A percentile compares a stretch with the other conserved stretches of the same genome.
phyloP scores from a whole-genome alignment of 495 filamentous ascomycete genomes.

The Hypomontagnella submonticulosa region DNA sequence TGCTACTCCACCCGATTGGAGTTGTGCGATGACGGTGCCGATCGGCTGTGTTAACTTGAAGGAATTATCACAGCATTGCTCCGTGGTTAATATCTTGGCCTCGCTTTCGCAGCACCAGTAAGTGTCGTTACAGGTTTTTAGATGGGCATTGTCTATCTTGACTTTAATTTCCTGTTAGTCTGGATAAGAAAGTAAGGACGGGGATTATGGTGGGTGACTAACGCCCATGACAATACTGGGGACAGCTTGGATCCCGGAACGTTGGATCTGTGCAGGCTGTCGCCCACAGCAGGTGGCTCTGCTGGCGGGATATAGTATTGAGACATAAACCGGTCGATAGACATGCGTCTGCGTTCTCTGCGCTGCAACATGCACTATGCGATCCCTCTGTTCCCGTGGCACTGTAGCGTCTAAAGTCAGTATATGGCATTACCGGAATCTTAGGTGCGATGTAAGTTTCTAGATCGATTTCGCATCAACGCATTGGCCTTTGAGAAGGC shows the following conservation, averaged over 20 bases:
- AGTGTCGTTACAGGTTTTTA: conserved; percentile 41
- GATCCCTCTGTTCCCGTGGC: conserved; percentile 43
- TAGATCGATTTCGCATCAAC: not conserved
- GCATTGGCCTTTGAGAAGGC: not conserved
- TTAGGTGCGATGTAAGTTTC: not conserved
- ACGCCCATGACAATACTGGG: conserved; percentile 46
- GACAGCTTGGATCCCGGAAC: conserved; percentile 46
- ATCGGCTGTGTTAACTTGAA: conserved; percentile 41
- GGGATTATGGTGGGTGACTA: conserved; percentile 18
- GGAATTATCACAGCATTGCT: conserved; percentile 42
- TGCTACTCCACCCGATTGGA: conserved; percentile 23
- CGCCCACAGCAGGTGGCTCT: conserved; percentile 46
- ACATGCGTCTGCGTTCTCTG: conserved; percentile 46
- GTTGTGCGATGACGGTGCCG: conserved; percentile 37
- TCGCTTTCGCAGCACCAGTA: conserved; percentile 48
- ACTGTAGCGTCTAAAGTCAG: conserved; percentile 5
- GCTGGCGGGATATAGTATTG: conserved; percentile 39
- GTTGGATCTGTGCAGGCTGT: conserved; percentile 48
- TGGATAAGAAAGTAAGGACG: not conserved
- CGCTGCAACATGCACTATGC: conserved; percentile 49
- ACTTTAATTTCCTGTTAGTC: conserved; percentile 21
- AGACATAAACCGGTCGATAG: conserved; percentile 49
- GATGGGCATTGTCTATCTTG: conserved; percentile 29
- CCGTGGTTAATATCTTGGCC: conserved; percentile 31
- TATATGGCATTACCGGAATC: too few species aligned